A percentile compares a stretch with the other conserved stretches of the same genome.
phyloP scores from a whole-genome alignment of 345 rosid genomes.

The Melastoma malabathricum region DNA sequence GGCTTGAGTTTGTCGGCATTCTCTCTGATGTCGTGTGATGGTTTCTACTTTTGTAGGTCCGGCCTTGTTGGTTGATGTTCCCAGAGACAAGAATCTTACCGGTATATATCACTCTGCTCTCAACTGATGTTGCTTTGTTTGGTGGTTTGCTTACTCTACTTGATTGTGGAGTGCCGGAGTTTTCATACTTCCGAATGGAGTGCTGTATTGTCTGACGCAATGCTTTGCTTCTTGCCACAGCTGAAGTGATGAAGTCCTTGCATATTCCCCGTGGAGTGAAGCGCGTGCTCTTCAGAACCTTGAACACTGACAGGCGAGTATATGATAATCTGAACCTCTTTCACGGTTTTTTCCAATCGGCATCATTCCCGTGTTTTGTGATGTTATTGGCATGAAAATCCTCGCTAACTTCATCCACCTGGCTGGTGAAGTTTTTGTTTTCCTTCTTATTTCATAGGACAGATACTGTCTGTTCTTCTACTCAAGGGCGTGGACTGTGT shows the following conservation, averaged over 20 bases:
- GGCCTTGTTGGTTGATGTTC: slow-evolving; percentile 48
- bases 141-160: neutral
- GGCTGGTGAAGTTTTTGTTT: too few relatives aligned
- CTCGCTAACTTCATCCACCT: too few relatives aligned
- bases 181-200: neutral
- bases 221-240: slow-evolving; percentile 16
- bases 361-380: too few relatives aligned
- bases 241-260: slow-evolving; percentile 73
- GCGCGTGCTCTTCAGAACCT: slow-evolving; percentile 76
- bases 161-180: neutral
- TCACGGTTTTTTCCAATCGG: neutral
- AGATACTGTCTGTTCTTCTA: too few relatives aligned
- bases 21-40: too few relatives aligned
- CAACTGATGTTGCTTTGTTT: neutral
- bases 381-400: too few relatives aligned
- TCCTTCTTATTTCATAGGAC: too few relatives aligned
- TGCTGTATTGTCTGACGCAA: neutral
- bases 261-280: slow-evolving; percentile 65
- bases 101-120: slow-evolving; percentile 23
- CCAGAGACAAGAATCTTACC: slow-evolving; percentile 46
- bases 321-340: neutral
- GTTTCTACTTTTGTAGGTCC: slow-evolving; percentile 19
- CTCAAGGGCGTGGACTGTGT: too few relatives aligned
- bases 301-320: slow-evolving; percentile 66
- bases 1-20: too few relatives aligned